Evolutionary conservation across 441 rosid genomes (phyloP).

Genomic region (Bocquillonia castaneifolia): DNA sequence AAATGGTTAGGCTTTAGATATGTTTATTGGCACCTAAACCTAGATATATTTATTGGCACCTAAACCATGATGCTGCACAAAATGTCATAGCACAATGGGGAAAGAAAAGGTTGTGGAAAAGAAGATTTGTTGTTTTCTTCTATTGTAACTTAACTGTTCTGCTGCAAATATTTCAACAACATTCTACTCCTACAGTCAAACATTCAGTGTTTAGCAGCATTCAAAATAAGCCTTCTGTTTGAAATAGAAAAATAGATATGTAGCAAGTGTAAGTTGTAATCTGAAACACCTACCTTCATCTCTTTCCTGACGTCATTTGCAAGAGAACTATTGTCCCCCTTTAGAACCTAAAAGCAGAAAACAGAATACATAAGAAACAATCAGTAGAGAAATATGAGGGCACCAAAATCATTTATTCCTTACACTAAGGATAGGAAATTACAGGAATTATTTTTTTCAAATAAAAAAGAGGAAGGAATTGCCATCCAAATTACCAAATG

Average conservation of each 20-base stretch:
- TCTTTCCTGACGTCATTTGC: constrained; percentile 94
- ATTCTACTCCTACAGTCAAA: not conserved
- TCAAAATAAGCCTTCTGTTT: not conserved
- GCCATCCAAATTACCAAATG: constrained; percentile 1
- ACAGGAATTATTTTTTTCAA: not conserved
- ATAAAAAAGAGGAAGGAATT: not conserved
- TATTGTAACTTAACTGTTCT: not conserved
- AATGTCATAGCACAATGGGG: not conserved
- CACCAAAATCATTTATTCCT: not conserved
- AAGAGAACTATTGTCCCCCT: constrained; percentile 79
- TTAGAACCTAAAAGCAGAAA: constrained; percentile 50
- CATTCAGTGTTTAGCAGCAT: not conserved
- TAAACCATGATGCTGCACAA: not conserved
- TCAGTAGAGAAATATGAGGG: not conserved
- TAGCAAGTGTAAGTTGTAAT: constrained; percentile 1
- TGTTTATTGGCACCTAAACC: not conserved
- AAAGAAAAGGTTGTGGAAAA: not conserved
- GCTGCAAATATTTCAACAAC: not conserved
- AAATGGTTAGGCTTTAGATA: constrained; percentile 7
- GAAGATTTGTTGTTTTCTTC: not conserved
- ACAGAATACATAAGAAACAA: constrained; percentile 17
- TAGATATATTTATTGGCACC: too few species aligned
- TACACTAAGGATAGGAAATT: not conserved
- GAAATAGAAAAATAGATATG: constrained; percentile 4
- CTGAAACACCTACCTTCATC: constrained; percentile 59